Percentiles rank a stretch among this genome's conserved stretches.
phyloP scores from a whole-genome alignment of 768 basidiomycete species.

The Hydnomerulius pinastri region DNA sequence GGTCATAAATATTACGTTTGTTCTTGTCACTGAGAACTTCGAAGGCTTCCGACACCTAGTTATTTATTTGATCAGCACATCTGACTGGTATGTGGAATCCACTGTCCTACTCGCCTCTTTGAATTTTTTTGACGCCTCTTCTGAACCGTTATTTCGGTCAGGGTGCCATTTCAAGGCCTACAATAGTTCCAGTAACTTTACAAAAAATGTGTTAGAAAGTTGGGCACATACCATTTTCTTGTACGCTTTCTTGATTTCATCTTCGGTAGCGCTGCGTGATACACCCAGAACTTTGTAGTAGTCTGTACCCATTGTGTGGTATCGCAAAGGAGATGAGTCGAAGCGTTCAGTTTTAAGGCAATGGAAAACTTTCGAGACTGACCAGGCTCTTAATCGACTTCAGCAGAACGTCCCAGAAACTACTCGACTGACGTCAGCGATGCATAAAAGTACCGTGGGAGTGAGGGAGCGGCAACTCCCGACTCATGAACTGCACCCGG shows the following conservation, averaged over 20 bases:
- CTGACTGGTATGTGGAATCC: too few species aligned
- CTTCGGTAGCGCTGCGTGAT: slow-evolving; percentile 69
- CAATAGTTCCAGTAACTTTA: slow-evolving; percentile 3
- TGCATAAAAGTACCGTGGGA: slow-evolving; percentile 4
- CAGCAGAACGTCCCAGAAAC: slow-evolving; percentile 40
- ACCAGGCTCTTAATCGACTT: background rate
- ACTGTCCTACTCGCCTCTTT: slow-evolving; percentile 64
- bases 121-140: slow-evolving; percentile 86
- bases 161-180: slow-evolving; percentile 95
- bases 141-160: slow-evolving; percentile 84
- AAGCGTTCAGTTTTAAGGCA: slow-evolving; percentile 1
- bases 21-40: slow-evolving; percentile 90
- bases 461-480: too few species aligned
- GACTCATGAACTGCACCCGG: too few species aligned
- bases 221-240: slow-evolving; percentile 76
- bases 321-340: background rate
- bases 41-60: slow-evolving; percentile 89
- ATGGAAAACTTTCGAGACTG: background rate
- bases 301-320: slow-evolving; percentile 68
- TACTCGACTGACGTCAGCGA: slow-evolving; percentile 32
- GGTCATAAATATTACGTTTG: slow-evolving; percentile 86
- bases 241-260: slow-evolving; percentile 92
- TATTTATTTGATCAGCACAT: background rate
- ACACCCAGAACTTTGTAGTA: slow-evolving; percentile 88
- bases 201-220: background rate